Base-by-base conservation (phyloP, 495 filamentous ascomycete species). In the Letharia columbiana region DNA sequence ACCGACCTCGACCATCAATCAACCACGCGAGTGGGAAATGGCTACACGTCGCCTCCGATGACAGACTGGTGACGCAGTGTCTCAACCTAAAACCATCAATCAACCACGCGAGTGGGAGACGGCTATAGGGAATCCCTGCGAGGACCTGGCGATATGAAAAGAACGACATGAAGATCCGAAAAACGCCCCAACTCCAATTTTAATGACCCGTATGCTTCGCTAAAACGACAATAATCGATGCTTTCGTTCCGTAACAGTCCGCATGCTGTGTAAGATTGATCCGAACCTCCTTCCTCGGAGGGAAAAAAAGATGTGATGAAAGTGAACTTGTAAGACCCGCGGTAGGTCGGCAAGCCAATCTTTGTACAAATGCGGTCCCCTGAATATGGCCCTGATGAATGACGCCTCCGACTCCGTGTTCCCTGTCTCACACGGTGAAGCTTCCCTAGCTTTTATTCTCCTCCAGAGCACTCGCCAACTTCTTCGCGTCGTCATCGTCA, bases 401-500 rank as follows among this genome's bases (percentile, higher is more conserved):
- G 33, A 37, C 13, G n/a, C 4, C 31, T 35, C 15, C 6, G 33
- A 37, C 54, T 49, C 39, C 4, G 42, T 49, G n/a, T 15, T 39
- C 28, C n/a, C 28, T 40, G 11, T 52, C 33, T 33, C 28, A 37
- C 6, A 37, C 8, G 1, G 31, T 37, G 28, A 33, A 20, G 20
- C 11, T 1, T 7, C 31, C 23, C 56, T 65, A 65, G 50, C 17
- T 60, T 37, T 60, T 72, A 40, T 70, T 69, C 39, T 63, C 64
- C 59, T 71, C 61, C 0, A 72, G 37, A 13, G 67, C 56, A 35
- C 56, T 40, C 1, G 57, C 56, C 39, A 72, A 54, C 39, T 49
- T 40, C 49, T 60, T 58, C 4, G 71, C 69, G 20, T 69, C 69
- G 12, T 65, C 67, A 9, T 69, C 66, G 28, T 68, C 66, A 41